Conservation (phyloP, 2,329 filamentous ascomycete genomes). For the Xylariaceae sp. region DNA sequence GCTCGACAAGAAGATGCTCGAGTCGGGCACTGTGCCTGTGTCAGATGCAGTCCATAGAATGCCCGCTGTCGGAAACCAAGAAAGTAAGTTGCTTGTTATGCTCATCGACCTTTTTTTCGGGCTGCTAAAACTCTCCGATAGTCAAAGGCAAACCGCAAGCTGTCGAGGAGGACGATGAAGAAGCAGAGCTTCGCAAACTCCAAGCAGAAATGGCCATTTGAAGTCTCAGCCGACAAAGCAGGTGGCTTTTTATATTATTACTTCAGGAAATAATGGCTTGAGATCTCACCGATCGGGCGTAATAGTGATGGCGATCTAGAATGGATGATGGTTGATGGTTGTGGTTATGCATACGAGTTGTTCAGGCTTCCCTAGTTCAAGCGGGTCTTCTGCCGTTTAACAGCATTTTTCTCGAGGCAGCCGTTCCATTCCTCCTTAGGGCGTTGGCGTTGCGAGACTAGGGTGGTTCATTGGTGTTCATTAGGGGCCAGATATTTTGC, state of each 20-base stretch:
- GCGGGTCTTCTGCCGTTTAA: constrained; percentile 7
- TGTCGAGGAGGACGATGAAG: constrained; percentile 86
- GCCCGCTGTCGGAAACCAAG: constrained; percentile 73
- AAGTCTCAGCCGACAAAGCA: constrained; percentile 26
- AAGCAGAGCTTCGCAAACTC: constrained; percentile 88
- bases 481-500: constrained; percentile 29
- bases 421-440: constrained; percentile 21
- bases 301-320: constrained; percentile 11
- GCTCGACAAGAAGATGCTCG: constrained; percentile 91
- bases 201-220: constrained; percentile 98
- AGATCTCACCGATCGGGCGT: constrained; percentile 17
- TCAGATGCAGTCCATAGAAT: constrained; percentile 75
- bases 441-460: constrained; percentile 37
- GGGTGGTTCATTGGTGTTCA: constrained; percentile 27
- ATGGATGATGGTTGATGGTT: not conserved
- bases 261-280: constrained; percentile 15
- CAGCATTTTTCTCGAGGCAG: constrained; percentile 16
- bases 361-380: constrained; percentile 7
- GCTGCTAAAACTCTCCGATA: constrained; percentile 33
- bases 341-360: constrained; percentile 6
- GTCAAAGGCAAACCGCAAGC: constrained; percentile 55
- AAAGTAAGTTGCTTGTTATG: constrained; percentile 64
- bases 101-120: not conserved
- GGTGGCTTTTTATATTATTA: constrained; percentile 13
- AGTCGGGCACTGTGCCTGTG: constrained; percentile 82